A percentile compares a stretch with the other conserved stretches of the same genome.
These are phyloP conservation scores for Aspergillus ochraceus DNA, from an alignment of 2,329 filamentous ascomycete genomes.

Conservation along the genomic window DNA sequence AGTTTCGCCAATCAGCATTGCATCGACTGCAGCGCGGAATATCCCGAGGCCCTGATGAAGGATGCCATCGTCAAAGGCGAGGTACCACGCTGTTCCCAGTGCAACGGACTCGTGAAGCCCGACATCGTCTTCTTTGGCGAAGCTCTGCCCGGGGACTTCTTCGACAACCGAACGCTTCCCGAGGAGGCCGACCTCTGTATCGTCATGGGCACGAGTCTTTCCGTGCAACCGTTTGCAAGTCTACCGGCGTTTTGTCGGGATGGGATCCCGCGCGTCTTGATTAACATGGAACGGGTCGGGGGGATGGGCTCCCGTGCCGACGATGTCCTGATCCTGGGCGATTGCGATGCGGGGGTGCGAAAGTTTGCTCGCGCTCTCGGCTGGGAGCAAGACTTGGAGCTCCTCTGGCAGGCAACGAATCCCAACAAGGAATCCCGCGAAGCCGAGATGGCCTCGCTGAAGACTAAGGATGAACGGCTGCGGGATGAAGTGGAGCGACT, in stretches of 20 bases:
- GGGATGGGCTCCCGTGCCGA: constrained; percentile 73
- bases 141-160: constrained; percentile 65
- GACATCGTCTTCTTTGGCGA: constrained; percentile 96
- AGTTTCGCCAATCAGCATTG: constrained; percentile 91
- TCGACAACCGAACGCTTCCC: constrained; percentile 56
- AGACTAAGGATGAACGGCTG: constrained; percentile 56
- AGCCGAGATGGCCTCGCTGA: constrained; percentile 36
- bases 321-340: constrained; percentile 79
- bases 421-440: constrained; percentile 59
- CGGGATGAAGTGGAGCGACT: constrained; percentile 60
- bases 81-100: constrained; percentile 71
- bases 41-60: constrained; percentile 72
- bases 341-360: constrained; percentile 80
- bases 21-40: constrained; percentile 78
- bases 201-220: constrained; percentile 84
- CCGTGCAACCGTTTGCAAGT: constrained; percentile 84
- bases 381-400: constrained; percentile 82
- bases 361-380: constrained; percentile 77
- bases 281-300: constrained; percentile 85
- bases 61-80: constrained; percentile 64
- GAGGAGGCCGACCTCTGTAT: constrained; percentile 73
- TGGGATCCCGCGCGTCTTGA: constrained; percentile 72
- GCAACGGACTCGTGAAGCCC: constrained; percentile 81
- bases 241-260: constrained; percentile 66
- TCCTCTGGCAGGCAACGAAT: constrained; percentile 68